These are phyloP conservation scores for Hippophae tibetana DNA, from an alignment of 306 rosid genomes.

Conservation along the genomic window DNA sequence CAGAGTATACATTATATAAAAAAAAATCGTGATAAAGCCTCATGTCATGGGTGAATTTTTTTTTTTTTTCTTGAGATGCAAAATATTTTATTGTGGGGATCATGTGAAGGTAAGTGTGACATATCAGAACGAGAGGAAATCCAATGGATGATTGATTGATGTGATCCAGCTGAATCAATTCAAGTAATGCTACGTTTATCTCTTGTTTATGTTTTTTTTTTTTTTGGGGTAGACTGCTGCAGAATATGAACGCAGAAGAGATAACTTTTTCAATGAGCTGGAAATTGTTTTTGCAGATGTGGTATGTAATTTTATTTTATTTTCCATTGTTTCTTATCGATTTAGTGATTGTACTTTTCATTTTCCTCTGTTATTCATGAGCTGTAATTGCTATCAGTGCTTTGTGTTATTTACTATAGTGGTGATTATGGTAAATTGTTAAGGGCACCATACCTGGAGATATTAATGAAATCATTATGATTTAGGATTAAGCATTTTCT, in stretches of 20 bases:
- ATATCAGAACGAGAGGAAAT: not conserved
- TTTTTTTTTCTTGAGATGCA: no score
- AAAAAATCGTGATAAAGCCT: no score
- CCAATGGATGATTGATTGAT: not conserved
- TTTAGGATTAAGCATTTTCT: no score
- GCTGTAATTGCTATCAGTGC: no score
- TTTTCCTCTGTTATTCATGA: not conserved
- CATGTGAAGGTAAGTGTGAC: not conserved
- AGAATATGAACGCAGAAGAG: slow-evolving; percentile 71
- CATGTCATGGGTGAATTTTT: no score
- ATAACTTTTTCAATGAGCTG: slow-evolving; percentile 85
- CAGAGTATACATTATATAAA: no score
- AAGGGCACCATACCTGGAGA: no score
- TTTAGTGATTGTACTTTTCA: not conserved
- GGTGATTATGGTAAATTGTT: no score
- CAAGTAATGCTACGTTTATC: not conserved
- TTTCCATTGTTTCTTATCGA: not conserved
- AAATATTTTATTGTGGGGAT: not conserved
- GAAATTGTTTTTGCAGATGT: slow-evolving; percentile 93
- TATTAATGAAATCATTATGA: no score
- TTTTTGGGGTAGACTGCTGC: slow-evolving; percentile 89
- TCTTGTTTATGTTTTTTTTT: slow-evolving; percentile 3
- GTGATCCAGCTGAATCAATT: not conserved
- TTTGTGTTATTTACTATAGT: no score
- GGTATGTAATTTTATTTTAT: slow-evolving; percentile 40